phyloP scores from a whole-genome alignment of 2,329 filamentous ascomycete genomes.

The Epichloe aotearoae region DNA sequence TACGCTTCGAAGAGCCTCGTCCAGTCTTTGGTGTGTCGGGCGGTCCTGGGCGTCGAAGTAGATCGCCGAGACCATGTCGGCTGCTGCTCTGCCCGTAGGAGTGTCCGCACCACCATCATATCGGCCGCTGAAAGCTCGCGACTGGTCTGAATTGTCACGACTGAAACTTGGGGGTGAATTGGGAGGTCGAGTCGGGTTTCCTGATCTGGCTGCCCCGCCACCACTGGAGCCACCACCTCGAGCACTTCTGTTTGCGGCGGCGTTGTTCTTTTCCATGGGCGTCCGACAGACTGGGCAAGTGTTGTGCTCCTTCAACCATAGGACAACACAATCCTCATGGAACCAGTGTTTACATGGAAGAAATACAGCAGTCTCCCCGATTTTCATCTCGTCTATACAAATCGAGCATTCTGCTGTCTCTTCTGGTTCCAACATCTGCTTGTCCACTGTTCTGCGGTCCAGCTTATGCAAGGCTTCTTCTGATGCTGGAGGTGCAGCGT shows the following conservation, averaged over 20 bases:
- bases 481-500: slow-evolving; percentile 71
- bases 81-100: slow-evolving; percentile 4
- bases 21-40: slow-evolving; percentile 14
- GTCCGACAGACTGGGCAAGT: slow-evolving; percentile 76
- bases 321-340: slow-evolving; percentile 65
- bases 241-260: slow-evolving; percentile 7
- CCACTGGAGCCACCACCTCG: neutral
- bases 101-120: slow-evolving; percentile 1
- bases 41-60: slow-evolving; percentile 15
- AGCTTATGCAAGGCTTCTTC: slow-evolving; percentile 60
- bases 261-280: slow-evolving; percentile 31
- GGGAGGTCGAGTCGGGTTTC: neutral
- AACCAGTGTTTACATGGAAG: slow-evolving; percentile 93
- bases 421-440: slow-evolving; percentile 52
- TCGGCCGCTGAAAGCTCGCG: neutral
- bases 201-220: neutral
- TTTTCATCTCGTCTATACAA: slow-evolving; percentile 73
- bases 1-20: slow-evolving; percentile 18
- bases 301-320: slow-evolving; percentile 83
- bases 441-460: slow-evolving; percentile 55
- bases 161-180: neutral
- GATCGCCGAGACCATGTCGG: slow-evolving; percentile 8
- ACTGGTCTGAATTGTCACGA: slow-evolving; percentile 1
- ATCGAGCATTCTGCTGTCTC: slow-evolving; percentile 80
- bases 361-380: slow-evolving; percentile 60